phyloP scores from a whole-genome alignment of 2,329 filamentous ascomycete genomes.

The Talaromyces sp. region DNA sequence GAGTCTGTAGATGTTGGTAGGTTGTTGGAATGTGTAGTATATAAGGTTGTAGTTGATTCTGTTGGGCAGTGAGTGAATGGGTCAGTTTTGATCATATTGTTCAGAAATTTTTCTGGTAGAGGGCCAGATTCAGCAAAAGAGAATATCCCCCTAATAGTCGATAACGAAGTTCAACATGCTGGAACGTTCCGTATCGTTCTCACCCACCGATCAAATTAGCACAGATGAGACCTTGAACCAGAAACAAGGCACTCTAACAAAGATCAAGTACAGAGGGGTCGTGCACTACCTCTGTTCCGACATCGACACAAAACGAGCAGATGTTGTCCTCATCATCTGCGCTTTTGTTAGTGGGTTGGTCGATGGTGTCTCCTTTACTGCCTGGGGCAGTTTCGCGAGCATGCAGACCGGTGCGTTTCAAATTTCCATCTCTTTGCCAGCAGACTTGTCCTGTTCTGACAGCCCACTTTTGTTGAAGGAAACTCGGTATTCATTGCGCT shows the following conservation, averaged over 20 bases:
- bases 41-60: not conserved
- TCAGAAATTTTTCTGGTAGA: not conserved
- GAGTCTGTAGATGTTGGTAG: not conserved
- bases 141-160: not conserved
- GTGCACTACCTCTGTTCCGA: conserved; percentile 9
- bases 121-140: not conserved
- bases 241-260: not conserved
- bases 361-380: conserved; percentile 38
- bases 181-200: not conserved
- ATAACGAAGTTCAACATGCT: not conserved
- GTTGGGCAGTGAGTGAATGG: not conserved
- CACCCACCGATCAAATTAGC: not conserved
- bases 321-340: conserved; percentile 31
- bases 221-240: not conserved
- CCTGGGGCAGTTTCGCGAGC: conserved; percentile 40
- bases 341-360: conserved; percentile 38
- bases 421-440: not conserved
- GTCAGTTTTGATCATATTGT: not conserved
- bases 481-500: conserved; percentile 43
- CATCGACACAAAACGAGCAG: conserved; percentile 23
- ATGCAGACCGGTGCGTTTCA: conserved; percentile 38
- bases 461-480: conserved; percentile 27
- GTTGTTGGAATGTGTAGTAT: not conserved
- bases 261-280: not conserved
- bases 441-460: not conserved